A percentile compares a stretch with the other conserved stretches of the same genome.
phyloP scores from a whole-genome alignment of 352 stramenopile species.

The Pythium biforme region DNA sequence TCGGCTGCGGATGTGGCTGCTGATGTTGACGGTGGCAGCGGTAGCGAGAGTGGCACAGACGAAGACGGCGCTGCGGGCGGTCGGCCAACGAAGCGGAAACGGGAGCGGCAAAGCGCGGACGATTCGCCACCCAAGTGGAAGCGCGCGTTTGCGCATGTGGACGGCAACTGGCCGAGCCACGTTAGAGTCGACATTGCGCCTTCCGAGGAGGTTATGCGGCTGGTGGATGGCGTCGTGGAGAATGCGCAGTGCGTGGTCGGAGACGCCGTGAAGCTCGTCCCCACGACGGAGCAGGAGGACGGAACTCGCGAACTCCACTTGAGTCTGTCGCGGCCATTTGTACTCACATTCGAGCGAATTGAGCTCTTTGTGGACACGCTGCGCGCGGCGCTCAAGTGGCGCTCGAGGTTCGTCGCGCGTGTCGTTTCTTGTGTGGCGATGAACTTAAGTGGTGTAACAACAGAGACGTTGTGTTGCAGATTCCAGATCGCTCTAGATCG shows the following conservation, averaged over 20 bases:
- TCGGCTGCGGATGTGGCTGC: neutral
- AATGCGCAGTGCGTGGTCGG: constrained; percentile 33
- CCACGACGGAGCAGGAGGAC: constrained; percentile 29
- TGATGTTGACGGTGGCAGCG: neutral
- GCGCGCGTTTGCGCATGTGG: constrained; percentile 68
- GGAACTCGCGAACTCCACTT: constrained; percentile 41
- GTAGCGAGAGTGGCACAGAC: neutral
- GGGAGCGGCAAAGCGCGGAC: constrained; percentile 15
- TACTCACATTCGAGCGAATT: constrained; percentile 71
- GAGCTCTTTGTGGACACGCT: constrained; percentile 63
- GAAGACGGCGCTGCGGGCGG: neutral
- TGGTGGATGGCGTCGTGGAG: constrained; percentile 32
- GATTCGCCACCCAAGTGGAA: constrained; percentile 38
- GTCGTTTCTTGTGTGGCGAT: neutral
- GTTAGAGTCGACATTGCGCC: constrained; percentile 50
- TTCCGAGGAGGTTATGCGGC: constrained; percentile 24
- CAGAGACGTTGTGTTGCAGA: constrained; percentile 16
- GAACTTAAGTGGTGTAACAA: neutral
- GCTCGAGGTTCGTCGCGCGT: constrained; percentile 37
- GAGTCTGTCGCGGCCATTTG: constrained; percentile 77
- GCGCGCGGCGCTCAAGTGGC: constrained; percentile 66
- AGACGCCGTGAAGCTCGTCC: constrained; percentile 30
- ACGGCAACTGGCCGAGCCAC: constrained; percentile 83
- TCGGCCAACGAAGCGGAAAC: constrained; percentile 39
- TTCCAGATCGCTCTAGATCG: constrained; percentile 45